Conservation (phyloP, 257 asterid genomes). For the Leonotis leonurus region DNA sequence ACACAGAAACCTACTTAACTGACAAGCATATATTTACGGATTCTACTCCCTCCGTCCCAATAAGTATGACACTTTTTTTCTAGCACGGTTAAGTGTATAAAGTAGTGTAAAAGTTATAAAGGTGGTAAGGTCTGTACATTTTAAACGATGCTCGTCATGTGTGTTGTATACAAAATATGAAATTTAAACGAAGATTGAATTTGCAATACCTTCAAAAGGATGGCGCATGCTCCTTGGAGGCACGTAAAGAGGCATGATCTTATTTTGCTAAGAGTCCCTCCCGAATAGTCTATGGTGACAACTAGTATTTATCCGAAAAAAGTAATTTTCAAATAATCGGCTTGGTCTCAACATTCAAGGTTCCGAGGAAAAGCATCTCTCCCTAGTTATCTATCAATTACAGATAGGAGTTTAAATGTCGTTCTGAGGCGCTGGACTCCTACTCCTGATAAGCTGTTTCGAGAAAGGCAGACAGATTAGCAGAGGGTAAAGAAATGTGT, state of each 20-base stretch:
- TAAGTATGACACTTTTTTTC: no score
- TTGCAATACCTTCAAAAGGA: slow-evolving; percentile 24
- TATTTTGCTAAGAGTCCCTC: slow-evolving; percentile 7
- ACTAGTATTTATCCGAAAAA: slow-evolving; percentile 10
- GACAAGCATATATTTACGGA: no score
- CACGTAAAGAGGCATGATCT: slow-evolving; percentile 5
- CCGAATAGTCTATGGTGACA: slow-evolving; percentile 18
- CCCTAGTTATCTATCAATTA: slow-evolving; percentile 18
- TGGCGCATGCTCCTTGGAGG: slow-evolving; percentile 9
- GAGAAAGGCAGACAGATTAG: slow-evolving; percentile 17
- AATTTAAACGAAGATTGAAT: slow-evolving; percentile 4
- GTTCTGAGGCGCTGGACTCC: slow-evolving; percentile 46
- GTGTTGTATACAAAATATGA: no score
- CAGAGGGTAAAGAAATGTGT: not conserved
- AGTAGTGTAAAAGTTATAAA: no score
- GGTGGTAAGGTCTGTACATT: no score
- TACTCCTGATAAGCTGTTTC: slow-evolving; percentile 59
- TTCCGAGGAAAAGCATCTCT: slow-evolving; percentile 21
- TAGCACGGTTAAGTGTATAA: no score
- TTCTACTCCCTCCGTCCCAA: no score
- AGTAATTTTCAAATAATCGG: slow-evolving; percentile 10
- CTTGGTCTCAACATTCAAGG: slow-evolving; percentile 14
- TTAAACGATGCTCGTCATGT: no score
- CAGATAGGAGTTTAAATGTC: slow-evolving; percentile 33
- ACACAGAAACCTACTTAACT: no score